Base-by-base conservation (phyloP, 2,329 filamentous ascomycete species). In the Neopestalotiopsis rosae region DNA sequence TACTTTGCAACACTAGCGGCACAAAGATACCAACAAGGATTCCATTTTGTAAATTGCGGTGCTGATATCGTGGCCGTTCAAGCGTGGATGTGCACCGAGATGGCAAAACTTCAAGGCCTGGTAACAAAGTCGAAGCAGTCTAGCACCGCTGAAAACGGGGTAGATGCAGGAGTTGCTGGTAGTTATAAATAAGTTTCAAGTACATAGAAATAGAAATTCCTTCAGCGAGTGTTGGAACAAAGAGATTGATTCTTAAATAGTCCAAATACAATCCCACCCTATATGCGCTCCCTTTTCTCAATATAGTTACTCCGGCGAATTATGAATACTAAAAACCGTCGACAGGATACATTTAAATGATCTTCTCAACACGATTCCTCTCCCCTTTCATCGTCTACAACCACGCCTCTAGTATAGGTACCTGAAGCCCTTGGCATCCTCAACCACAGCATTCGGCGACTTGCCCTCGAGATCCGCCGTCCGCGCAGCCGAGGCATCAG, bases 11-110 rank as follows among this genome's bases (percentile, higher is more conserved):
- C 14, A n/a, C n/a, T 40, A 58, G 77, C 77, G 9, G 77, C 77
- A 7, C 42, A 62, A 24, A 71, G 68, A 61, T 73, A 72, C 38
- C 69, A 73, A 13, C 74, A 79, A 67, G 79, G 78, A 3, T 80
- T 79, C 38, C 74, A 80, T 40, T 80, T 80, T 65, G 75, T 80
- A n/a, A 80, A 80, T 68, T 80, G 77, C 61, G 78, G 79, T 13
- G 78, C 77, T 2, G 78, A 80, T 68, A 79, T 81, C 59, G 70
- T 81, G n/a, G 80, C 80, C 17, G 67, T 82, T 1, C 76, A 74
- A 12, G 69, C 77, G 1, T 82, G 80, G 80, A 77, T 77, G 73
- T 71, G 73, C 56, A 71, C 58, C 32, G 81, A 81, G 71, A 81
- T 78, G 74, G 74, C 69, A 1, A 76, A 72, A 24, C 57, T 77